phyloP scores from a whole-genome alignment of 75 land plant genomes.

The Pinus taeda region DNA sequence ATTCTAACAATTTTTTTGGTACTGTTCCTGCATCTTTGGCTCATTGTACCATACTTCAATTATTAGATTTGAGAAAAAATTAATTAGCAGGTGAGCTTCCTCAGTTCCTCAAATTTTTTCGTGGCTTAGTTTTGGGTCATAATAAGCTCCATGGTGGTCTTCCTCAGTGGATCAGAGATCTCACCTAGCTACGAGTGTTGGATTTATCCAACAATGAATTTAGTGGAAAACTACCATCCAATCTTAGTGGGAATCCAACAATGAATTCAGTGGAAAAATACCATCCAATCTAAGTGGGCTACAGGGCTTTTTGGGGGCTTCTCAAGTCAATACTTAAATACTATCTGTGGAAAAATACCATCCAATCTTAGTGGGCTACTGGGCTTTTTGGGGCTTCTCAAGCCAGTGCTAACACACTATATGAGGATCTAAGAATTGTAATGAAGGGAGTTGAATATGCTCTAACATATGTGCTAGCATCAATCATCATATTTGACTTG shows the following conservation, averaged over 20 bases:
- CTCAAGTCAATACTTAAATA: too few relatives aligned
- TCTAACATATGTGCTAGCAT: too few relatives aligned
- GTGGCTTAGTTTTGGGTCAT: neutral
- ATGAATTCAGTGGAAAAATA: too few relatives aligned
- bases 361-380: slow-evolving; percentile 3
- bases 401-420: slow-evolving; percentile 15
- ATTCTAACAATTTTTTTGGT: neutral
- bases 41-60: neutral
- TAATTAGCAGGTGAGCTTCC: slow-evolving; percentile 12
- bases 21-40: neutral
- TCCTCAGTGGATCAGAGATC: slow-evolving; percentile 3
- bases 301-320: too few relatives aligned
- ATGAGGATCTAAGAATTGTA: slow-evolving; percentile 5
- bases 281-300: too few relatives aligned
- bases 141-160: slow-evolving; percentile 10
- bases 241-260: neutral
- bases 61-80: slow-evolving; percentile 14
- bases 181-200: slow-evolving; percentile 12
- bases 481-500: too few relatives aligned
- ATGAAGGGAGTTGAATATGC: too few relatives aligned
- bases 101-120: neutral
- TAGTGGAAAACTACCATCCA: slow-evolving; percentile 19
- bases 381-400: slow-evolving; percentile 17
- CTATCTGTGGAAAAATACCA: slow-evolving; percentile 17
- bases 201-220: slow-evolving; percentile 20